Conservation (phyloP, 2,329 filamentous ascomycete species). For the Sarocladiaceae sp. region DNA sequence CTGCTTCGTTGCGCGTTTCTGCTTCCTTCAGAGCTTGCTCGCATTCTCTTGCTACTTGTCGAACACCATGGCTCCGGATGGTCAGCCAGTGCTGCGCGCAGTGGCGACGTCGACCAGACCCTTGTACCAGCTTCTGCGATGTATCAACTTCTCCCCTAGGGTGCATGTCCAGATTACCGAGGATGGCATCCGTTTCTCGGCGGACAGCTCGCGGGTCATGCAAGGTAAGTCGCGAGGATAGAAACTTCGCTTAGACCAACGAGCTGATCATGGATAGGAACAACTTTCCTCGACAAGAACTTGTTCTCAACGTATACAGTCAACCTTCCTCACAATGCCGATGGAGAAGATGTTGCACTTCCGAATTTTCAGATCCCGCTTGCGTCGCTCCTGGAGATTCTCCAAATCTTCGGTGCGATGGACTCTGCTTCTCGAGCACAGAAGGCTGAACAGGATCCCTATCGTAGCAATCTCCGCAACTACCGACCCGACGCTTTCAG, state of each 20-base stretch:
- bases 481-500: constrained; percentile 71
- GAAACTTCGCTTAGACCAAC: constrained; percentile 1
- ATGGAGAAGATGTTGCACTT: constrained; percentile 29
- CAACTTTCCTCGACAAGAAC: constrained; percentile 76
- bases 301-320: constrained; percentile 84
- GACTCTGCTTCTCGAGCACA: constrained; percentile 54
- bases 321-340: constrained; percentile 37
- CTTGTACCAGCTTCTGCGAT: constrained; percentile 57
- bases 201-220: constrained; percentile 83
- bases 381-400: constrained; percentile 78
- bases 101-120: constrained; percentile 73
- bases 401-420: constrained; percentile 91
- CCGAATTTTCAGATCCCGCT: constrained; percentile 78
- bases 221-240: constrained; percentile 63
- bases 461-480: constrained; percentile 55
- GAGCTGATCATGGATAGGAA: constrained; percentile 20
- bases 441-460: constrained; percentile 53
- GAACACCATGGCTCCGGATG: constrained; percentile 24
- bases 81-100: constrained; percentile 60
- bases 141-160: constrained; percentile 53
- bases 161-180: constrained; percentile 68
- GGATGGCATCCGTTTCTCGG: constrained; percentile 80
- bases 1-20: constrained; percentile 16
- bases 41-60: constrained; percentile 11
- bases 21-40: constrained; percentile 14